Conservation (phyloP, 2,329 filamentous ascomycete genomes). For the Fusarium zealandicum region DNA sequence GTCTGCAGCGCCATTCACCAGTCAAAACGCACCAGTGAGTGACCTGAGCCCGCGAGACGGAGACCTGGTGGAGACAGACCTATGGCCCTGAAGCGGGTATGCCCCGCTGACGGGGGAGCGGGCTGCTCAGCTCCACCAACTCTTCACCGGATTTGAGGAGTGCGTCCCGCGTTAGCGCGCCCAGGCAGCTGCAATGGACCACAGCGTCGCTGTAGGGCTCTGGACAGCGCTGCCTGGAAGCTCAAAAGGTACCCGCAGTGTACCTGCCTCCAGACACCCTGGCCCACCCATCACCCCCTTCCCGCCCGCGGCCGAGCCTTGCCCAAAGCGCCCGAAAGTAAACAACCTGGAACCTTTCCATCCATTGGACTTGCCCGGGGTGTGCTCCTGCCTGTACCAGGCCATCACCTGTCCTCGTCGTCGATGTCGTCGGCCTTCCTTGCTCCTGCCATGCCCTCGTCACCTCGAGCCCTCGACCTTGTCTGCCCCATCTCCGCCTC, state of each 20-base stretch:
- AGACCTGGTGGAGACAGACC: background rate
- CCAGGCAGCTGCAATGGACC: background rate
- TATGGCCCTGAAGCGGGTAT: background rate
- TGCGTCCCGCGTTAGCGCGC: slow-evolving; percentile 5
- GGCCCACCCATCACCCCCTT: slow-evolving; percentile 32
- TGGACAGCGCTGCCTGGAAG: slow-evolving; percentile 6
- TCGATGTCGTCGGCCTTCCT: background rate
- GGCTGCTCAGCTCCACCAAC: too few species aligned
- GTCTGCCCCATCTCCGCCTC: slow-evolving; percentile 15
- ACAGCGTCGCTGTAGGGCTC: slow-evolving; percentile 8
- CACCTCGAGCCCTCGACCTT: slow-evolving; percentile 14
- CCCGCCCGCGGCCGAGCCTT: slow-evolving; percentile 33
- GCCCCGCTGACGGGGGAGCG: slow-evolving; percentile 12
- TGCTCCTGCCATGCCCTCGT: slow-evolving; percentile 16
- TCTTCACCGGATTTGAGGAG: too few species aligned
- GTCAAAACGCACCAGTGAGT: slow-evolving; percentile 32
- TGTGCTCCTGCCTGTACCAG: background rate
- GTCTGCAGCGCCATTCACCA: slow-evolving; percentile 20
- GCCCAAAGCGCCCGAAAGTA: slow-evolving; percentile 39
- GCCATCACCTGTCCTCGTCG: background rate
- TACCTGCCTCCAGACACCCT: slow-evolving; percentile 18
- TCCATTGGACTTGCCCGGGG: background rate
- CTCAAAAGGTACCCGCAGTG: slow-evolving; percentile 26
- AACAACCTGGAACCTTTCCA: slow-evolving; percentile 22
- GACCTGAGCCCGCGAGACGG: slow-evolving; percentile 3